Percentiles rank a stretch among this genome's conserved stretches.
Conservation (phyloP, 2,329 filamentous ascomycete species). For the Calonectria montana region DNA sequence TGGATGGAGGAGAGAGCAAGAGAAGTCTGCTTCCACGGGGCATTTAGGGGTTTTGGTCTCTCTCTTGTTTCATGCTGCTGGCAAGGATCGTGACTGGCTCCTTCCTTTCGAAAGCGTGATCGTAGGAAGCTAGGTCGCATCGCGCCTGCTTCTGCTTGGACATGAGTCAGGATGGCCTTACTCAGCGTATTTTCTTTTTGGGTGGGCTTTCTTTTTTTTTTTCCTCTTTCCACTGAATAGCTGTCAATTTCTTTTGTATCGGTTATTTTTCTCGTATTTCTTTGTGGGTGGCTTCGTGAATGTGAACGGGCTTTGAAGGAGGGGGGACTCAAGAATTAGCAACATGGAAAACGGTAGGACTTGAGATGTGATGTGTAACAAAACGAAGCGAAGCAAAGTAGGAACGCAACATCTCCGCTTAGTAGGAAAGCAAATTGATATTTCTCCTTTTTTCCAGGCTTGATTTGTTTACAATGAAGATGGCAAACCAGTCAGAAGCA, state of each 20-base stretch:
- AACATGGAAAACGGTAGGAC: background rate
- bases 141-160: background rate
- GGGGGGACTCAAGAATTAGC: background rate
- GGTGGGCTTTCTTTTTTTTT: background rate
- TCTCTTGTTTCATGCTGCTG: background rate
- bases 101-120: background rate
- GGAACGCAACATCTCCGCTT: background rate
- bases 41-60: background rate
- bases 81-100: background rate
- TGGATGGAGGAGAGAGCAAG: background rate
- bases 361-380: background rate
- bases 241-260: background rate
- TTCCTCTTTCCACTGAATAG: background rate
- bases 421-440: background rate
- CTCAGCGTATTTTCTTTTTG: background rate
- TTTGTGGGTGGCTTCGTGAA: background rate
- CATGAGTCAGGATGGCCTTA: conserved; percentile 6
- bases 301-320: background rate
- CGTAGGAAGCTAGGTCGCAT: background rate
- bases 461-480: background rate
- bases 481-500: background rate
- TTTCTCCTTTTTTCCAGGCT: background rate
- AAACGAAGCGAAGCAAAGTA: background rate
- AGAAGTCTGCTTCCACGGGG: background rate
- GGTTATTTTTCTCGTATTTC: background rate